Percentiles rank a stretch among this genome's conserved stretches.
Conservation (phyloP, 495 filamentous ascomycete genomes). For the Penicillium roqueforti region DNA sequence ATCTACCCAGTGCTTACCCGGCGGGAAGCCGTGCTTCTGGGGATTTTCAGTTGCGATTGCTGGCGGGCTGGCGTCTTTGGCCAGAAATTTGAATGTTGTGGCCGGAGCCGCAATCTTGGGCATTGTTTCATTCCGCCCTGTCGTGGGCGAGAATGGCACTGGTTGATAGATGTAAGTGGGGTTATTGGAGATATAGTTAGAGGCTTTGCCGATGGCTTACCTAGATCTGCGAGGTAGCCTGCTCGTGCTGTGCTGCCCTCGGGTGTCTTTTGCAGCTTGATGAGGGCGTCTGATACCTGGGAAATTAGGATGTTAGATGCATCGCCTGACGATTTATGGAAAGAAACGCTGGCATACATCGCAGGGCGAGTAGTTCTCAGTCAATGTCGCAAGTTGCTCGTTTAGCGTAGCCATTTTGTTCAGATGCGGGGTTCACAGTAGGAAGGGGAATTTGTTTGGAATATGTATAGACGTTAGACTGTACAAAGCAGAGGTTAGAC, state of each 20-base stretch:
- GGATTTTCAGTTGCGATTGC: slow-evolving; percentile 22
- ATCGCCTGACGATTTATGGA: background rate
- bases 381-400: slow-evolving; percentile 32
- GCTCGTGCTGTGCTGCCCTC: slow-evolving; percentile 37
- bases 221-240: slow-evolving; percentile 58
- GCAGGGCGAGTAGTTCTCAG: slow-evolving; percentile 44
- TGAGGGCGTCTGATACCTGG: slow-evolving; percentile 59
- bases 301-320: background rate
- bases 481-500: background rate
- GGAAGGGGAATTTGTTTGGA: background rate
- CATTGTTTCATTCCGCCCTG: slow-evolving; percentile 28
- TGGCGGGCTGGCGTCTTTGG: slow-evolving; percentile 37
- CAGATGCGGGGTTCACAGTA: background rate
- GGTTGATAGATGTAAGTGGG: background rate
- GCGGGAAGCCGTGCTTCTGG: slow-evolving; percentile 32
- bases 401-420: slow-evolving; percentile 28
- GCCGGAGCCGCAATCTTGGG: slow-evolving; percentile 53
- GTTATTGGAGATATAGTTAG: background rate
- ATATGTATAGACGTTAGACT: background rate
- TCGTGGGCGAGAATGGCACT: slow-evolving; percentile 34
- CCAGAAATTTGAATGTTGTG: slow-evolving; percentile 59
- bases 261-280: slow-evolving; percentile 52
- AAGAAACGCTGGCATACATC: slow-evolving; percentile 35
- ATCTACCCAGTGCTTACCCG: slow-evolving; percentile 58
- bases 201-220: slow-evolving; percentile 26